Evolutionary conservation across 192 early-diverging fungal genomes (phyloP), one percentile per base, ranked within the genome.

Genomic region (Coemansia sp.): DNA sequence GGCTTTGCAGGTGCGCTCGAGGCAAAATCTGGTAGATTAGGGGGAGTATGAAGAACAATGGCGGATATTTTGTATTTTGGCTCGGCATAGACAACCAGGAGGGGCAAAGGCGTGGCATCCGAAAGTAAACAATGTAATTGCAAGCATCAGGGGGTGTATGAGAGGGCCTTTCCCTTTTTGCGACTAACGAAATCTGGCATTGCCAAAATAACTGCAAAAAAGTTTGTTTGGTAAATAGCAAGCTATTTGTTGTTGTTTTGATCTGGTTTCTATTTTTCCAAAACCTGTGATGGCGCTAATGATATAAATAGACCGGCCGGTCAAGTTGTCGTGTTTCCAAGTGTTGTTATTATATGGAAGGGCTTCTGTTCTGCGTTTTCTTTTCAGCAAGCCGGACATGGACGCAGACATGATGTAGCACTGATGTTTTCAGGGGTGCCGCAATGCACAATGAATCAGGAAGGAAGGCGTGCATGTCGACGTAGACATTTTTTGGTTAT

Each of bases 11-110:
- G 56, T 35, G 56, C 32, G 56, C 56, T 59, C 32, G 8, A 37
- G 56, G 56, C 29, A 59, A 18, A 59, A 59, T 59, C 50, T 53
- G 50, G 50, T 30, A 53, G 50, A 53, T 59, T 35, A 59, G 56
- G 56, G 56, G 56, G n/a, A 45, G 45, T n/a, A 47, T 2, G 45
- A 59, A 59, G 15, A 3, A 59, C 56, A 59, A 37, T 32, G 56
- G 56, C 56, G 56, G 56, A 59, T 59, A 59, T 59, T 59, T 59
- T 37, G 56, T 59, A 30, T 59, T 59, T 37, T 59, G 56, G n/a
- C 34, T 59, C 56, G 56, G 56, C 56, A 59, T 18, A 8, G 34
- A 34, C 56, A 59, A 37, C 34, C 34, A 59, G 15, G 16, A 59
- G 29, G 29, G 32, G 32, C 10, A 32, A 32, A 9, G 56, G 56